Evolutionary conservation across 129 eudicot species (phyloP), one percentile per base, ranked within the genome.

Genomic region (Artemisia tridentata): DNA sequence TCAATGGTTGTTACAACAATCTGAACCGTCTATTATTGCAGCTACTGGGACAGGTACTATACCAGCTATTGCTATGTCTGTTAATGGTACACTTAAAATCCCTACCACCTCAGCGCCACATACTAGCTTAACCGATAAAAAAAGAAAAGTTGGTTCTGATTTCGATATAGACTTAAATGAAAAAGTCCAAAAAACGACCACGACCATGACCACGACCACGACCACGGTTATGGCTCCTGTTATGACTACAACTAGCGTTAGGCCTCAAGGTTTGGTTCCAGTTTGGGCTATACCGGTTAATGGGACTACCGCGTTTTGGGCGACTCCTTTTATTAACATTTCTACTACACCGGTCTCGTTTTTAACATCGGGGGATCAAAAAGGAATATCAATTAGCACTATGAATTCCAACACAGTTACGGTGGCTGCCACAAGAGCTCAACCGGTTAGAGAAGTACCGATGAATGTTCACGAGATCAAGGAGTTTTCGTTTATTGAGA

Each of bases 1-100:
- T 68, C 83, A 85, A 11, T 89, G 96, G 96, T 74, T 89, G 5
- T 63, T 89, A 3, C 88, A 89, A 58, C 89, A 84, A 3, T 89
- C 92, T 2, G 92, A 89, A 67, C 86, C 86, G 0, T 78, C 92
- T 41, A 89, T 89, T 27, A 86, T 89, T 53, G 82, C 92, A 67
- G 96, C 92, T 52, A 89, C 92, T 18, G 89, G 96, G 21, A 89
- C 96, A 14, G 96, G 96, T 4, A 88, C 96, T 0, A 79, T 89
- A 67, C 96, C 92, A 4, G 89, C 96, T 59, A 89, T 86, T 27
- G 96, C 96, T 76, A 84, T 67, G 70, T 79, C 89, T 0, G 84
- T 89, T 70, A 86, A 89, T 75, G 96, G 96, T 0, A 75, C 79
- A 13, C 81, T 89, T 8, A 80, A 75, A 75, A 80, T 86, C 49